Conservation (phyloP, 2,329 filamentous ascomycete species). For the Seiridium unicorne region DNA sequence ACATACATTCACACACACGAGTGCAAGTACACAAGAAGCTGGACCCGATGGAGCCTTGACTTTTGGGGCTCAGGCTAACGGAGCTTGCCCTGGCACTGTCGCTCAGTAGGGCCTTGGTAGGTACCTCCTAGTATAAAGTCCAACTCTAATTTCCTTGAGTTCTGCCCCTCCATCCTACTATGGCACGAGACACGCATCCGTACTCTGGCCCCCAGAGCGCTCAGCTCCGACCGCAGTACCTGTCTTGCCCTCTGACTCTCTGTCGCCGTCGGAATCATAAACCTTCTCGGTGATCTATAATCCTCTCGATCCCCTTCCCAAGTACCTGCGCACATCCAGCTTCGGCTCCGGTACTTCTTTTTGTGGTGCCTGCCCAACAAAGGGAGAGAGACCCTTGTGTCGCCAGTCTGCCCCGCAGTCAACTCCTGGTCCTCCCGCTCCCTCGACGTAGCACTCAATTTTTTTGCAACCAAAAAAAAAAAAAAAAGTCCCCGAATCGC, state of each 20-base stretch:
- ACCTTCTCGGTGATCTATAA: background rate
- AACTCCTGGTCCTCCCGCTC: background rate
- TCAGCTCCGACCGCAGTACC: constrained; percentile 6
- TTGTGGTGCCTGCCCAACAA: background rate
- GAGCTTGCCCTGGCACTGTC: constrained; percentile 3
- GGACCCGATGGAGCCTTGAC: background rate
- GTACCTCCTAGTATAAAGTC: constrained; percentile 32
- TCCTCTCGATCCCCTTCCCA: background rate
- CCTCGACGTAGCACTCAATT: constrained; percentile 6
- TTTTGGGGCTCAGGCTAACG: background rate
- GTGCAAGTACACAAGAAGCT: no score
- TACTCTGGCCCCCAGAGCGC: constrained; percentile 35
- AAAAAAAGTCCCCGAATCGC: background rate
- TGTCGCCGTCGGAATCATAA: constrained; percentile 12
- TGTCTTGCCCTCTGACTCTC: constrained; percentile 8
- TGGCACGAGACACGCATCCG: constrained; percentile 42
- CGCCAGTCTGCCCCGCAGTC: constrained; percentile 6
- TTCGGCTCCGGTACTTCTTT: background rate
- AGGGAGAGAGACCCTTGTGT: background rate
- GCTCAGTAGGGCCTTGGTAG: constrained; percentile 1
- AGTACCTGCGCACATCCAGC: background rate
- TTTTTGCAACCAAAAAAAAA: background rate
- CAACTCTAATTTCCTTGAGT: constrained; percentile 33
- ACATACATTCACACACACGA: background rate
- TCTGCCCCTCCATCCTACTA: constrained; percentile 32